Conservation (phyloP, 2,329 filamentous ascomycete species). For the Plenodomus biglobosus region DNA sequence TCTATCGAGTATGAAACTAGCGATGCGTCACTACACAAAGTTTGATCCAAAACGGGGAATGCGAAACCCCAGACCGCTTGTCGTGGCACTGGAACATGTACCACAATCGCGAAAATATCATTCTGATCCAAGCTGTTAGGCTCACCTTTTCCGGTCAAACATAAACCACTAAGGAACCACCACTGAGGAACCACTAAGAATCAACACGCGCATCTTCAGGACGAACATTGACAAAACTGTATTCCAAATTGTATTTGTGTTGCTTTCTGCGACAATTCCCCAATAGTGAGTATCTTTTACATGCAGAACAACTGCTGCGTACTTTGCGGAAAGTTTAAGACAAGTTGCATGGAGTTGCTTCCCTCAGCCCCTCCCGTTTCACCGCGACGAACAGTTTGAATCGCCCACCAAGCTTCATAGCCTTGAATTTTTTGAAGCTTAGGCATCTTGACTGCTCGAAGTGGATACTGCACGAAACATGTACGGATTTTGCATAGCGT, state of each 20-base stretch:
- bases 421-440: conserved; percentile 24
- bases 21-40: conserved; percentile 34
- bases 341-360: conserved; percentile 6
- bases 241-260: too few relatives aligned
- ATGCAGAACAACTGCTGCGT: neutral
- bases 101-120: conserved; percentile 15
- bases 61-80: conserved; percentile 24
- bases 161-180: too few relatives aligned
- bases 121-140: conserved; percentile 7
- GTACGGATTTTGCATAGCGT: neutral
- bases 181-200: too few relatives aligned
- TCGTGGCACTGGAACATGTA: conserved; percentile 13
- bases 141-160: conserved; percentile 2
- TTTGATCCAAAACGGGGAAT: conserved; percentile 17
- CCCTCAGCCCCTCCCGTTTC: conserved; percentile 26
- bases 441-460: conserved; percentile 9
- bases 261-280: too few relatives aligned
- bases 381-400: conserved; percentile 20
- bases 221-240: neutral
- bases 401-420: conserved; percentile 29
- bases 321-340: neutral
- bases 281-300: too few relatives aligned
- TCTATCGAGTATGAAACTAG: conserved; percentile 31
- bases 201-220: neutral
- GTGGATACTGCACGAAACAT: neutral